Evolutionary conservation across 1,284 basidiomycete species (phyloP), one percentile per base, ranked within the genome.

Genomic region (Trichosporon coremiiforme): DNA sequence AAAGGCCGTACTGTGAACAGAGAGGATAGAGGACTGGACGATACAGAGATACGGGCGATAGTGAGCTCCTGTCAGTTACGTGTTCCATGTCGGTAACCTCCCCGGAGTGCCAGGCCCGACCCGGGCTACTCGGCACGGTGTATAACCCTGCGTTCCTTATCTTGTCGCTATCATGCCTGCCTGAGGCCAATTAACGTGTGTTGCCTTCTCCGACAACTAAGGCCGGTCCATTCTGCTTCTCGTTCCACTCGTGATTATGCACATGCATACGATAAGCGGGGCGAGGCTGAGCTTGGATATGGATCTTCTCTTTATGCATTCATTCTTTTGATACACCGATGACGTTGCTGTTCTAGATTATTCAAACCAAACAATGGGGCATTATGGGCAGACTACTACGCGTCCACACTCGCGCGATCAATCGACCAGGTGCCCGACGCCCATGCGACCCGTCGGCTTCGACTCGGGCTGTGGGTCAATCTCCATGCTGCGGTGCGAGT

Each of bases 401-500:
- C n/a, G n/a, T n/a, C n/a, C n/a, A n/a, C n/a, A n/a, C n/a, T n/a
- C n/a, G n/a, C n/a, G n/a, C n/a, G n/a, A 33, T 60, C 57, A 73
- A 66, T 73, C 72, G n/a, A 73, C 70, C 10, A 73, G 67, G 45
- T 73, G 72, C n/a, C 70, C 72, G 5, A 73, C 66, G 13, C 72
- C 70, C 70, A 73, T 71, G 7, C 72, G 70, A 25, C 72, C 67
- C 15, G 71, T 68, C 13, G 71, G 68, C 66, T 72, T 72, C 35
- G 66, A 29, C 17, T 68, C 68, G 17, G 71, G 67, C 55, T 57
- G 66, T 12, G 31, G 47, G 15, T 50, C 33, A 12, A 69, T 65
- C 63, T 67, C 68, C 35, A 67, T 68, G 25, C 41, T 62, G 10
- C 66, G 72, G 66, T 71, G 70, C 45, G 60, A 64, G 38, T 25